A percentile compares a stretch with the other conserved stretches of the same genome.
phyloP scores from a whole-genome alignment of 2,329 filamentous ascomycete genomes.

The Gnomoniopsis smithogilvyi region DNA sequence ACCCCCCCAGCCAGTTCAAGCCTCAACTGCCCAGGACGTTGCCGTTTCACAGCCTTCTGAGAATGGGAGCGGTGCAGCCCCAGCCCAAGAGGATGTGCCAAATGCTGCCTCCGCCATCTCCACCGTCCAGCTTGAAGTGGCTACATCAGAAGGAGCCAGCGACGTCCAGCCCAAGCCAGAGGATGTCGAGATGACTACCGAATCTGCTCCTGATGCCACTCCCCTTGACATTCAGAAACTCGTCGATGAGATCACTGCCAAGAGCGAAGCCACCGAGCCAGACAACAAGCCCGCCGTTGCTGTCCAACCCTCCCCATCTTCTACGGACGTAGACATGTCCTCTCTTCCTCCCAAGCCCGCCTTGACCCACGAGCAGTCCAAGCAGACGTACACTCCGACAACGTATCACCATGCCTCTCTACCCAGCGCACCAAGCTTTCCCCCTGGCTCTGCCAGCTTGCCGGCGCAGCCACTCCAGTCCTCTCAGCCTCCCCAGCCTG shows the following conservation, averaged over 20 bases:
- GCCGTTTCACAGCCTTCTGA: slow-evolving; percentile 1
- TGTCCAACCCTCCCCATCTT: slow-evolving; percentile 14
- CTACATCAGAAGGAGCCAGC: slow-evolving; percentile 1
- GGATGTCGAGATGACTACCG: slow-evolving; percentile 16
- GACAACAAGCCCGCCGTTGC: slow-evolving; percentile 18
- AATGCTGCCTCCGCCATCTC: slow-evolving; percentile 3
- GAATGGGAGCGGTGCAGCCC: slow-evolving; percentile 1
- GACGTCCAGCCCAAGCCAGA: slow-evolving; percentile 15
- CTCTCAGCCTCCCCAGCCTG: slow-evolving; percentile 2
- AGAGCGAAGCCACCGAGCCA: slow-evolving; percentile 22
- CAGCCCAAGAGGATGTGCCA: slow-evolving; percentile 14
- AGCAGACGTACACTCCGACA: slow-evolving; percentile 17
- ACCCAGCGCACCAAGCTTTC: slow-evolving; percentile 14
- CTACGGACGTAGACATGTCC: slow-evolving; percentile 22
- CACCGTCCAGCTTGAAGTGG: slow-evolving; percentile 5
- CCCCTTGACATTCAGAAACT: slow-evolving; percentile 33
- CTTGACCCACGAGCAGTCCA: slow-evolving; percentile 23
- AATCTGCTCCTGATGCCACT: slow-evolving; percentile 19
- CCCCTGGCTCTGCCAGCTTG: slow-evolving; percentile 8
- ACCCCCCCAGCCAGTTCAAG: slow-evolving; percentile 9
- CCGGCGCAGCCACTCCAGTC: slow-evolving; percentile 10
- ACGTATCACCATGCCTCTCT: slow-evolving; percentile 19
- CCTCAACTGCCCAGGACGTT: slow-evolving; percentile 12
- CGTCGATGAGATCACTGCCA: slow-evolving; percentile 32
- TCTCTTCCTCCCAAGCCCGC: slow-evolving; percentile 29